These are phyloP conservation scores for Kuraishia hungarica DNA, from an alignment of 805 yeast genomes.

Conservation along the genomic window DNA sequence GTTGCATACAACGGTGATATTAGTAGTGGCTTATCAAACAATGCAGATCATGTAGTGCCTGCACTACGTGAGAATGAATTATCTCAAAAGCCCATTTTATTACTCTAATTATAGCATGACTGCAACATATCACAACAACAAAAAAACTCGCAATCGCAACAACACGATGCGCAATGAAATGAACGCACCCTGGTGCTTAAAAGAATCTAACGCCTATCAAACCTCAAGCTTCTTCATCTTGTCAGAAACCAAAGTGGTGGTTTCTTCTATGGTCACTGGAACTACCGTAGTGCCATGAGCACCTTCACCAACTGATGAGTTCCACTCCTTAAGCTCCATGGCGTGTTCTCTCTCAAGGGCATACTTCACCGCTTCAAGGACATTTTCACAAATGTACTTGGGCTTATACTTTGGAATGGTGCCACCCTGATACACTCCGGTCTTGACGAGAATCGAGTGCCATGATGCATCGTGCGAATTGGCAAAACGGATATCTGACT, in stretches of 20 bases:
- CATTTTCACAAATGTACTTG: slow-evolving; percentile 63
- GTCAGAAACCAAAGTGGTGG: not conserved
- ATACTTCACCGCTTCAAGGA: slow-evolving; percentile 73
- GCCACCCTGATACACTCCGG: slow-evolving; percentile 81
- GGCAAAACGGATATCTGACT: slow-evolving; percentile 81
- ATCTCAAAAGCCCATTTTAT: too few species aligned
- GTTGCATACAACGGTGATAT: too few species aligned
- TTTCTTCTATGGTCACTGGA: slow-evolving; percentile 32
- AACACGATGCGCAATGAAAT: too few species aligned
- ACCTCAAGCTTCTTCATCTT: not conserved
- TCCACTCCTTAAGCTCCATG: slow-evolving; percentile 70
- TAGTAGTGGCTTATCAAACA: too few species aligned
- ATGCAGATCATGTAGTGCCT: too few species aligned
- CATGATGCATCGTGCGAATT: slow-evolving; percentile 79
- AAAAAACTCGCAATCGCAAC: too few species aligned
- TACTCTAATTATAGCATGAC: too few species aligned
- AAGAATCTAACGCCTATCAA: not conserved
- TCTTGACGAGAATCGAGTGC: slow-evolving; percentile 78
- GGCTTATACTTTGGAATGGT: slow-evolving; percentile 75
- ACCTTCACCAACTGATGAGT: slow-evolving; percentile 25
- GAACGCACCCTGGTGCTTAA: not conserved
- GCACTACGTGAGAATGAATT: too few species aligned
- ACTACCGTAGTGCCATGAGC: slow-evolving; percentile 39
- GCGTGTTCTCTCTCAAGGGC: slow-evolving; percentile 78
- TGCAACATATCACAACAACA: too few species aligned